Evolutionary conservation across 257 asterid species (phyloP).

Genomic region (Fraxinus cuspidata): DNA sequence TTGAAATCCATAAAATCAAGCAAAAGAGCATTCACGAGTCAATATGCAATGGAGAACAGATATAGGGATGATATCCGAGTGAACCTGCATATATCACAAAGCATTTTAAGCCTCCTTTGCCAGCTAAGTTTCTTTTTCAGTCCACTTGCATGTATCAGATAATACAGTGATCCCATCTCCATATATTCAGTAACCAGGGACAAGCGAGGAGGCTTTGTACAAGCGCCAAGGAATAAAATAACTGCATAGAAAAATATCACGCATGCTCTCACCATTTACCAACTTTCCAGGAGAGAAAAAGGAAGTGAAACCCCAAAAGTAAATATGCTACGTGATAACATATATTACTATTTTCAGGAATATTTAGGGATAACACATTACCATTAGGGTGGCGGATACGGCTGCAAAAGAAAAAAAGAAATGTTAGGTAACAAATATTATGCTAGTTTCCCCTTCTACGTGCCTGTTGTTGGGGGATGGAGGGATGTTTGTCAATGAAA

Average conservation of each 20-base stretch:
- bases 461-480: background rate
- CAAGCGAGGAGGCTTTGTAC: slow-evolving; percentile 86
- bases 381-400: slow-evolving; percentile 98
- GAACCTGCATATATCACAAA: slow-evolving; percentile 89
- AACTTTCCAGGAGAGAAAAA: slow-evolving; percentile 17
- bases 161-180: slow-evolving; percentile 94
- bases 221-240: slow-evolving; percentile 89
- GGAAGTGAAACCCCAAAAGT: slow-evolving; percentile 1
- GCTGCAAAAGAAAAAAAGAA: slow-evolving; percentile 53
- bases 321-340: background rate
- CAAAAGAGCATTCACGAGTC: slow-evolving; percentile 7
- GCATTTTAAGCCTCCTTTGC: slow-evolving; percentile 84
- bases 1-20: background rate
- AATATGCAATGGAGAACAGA: slow-evolving; percentile 3
- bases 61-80: slow-evolving; percentile 4
- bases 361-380: slow-evolving; percentile 41
- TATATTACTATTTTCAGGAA: background rate
- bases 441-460: slow-evolving; percentile 1
- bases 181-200: slow-evolving; percentile 85
- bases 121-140: slow-evolving; percentile 87
- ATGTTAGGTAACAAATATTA: slow-evolving; percentile 31
- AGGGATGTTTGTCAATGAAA: background rate
- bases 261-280: slow-evolving; percentile 17
- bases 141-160: slow-evolving; percentile 82
- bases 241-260: slow-evolving; percentile 48